Conservation (phyloP, 306 rosid species). For the Aeschynomene evenia region DNA sequence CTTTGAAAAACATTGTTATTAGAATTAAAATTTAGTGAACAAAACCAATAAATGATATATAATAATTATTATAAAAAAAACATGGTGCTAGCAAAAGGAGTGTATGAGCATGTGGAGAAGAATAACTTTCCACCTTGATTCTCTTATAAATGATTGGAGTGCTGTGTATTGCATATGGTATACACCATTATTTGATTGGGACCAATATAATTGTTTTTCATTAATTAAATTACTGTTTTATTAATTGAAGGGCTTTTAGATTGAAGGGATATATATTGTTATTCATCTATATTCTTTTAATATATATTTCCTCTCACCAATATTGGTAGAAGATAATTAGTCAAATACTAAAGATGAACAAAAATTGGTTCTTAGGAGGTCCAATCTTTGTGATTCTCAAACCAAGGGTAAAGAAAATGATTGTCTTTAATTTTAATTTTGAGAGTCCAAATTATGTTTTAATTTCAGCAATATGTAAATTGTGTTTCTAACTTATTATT, state of each 20-base stretch:
- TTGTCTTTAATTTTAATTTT: no score
- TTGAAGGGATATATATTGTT: not conserved
- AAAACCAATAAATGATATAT: not conserved
- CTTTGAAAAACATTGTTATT: not conserved
- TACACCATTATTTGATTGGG: constrained; percentile 39
- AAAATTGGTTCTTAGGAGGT: not conserved
- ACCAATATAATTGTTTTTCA: not conserved
- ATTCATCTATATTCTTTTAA: not conserved
- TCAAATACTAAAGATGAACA: not conserved
- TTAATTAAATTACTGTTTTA: not conserved
- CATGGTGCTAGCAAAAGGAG: not conserved
- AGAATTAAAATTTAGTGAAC: not conserved
- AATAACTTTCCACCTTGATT: constrained; percentile 22
- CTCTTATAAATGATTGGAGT: constrained; percentile 40
- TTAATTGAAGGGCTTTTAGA: no score
- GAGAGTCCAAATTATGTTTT: no score
- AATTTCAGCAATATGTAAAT: no score
- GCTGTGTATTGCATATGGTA: constrained; percentile 30
- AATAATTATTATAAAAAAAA: not conserved
- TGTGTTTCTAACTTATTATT: no score
- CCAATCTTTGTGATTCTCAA: not conserved
- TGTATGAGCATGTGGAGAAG: constrained; percentile 30
- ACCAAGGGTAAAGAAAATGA: not conserved
- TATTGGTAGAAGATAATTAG: not conserved
- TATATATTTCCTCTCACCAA: no score